Base-by-base conservation (phyloP, 352 stramenopile genomes). In the Phytophthora sp. region DNA sequence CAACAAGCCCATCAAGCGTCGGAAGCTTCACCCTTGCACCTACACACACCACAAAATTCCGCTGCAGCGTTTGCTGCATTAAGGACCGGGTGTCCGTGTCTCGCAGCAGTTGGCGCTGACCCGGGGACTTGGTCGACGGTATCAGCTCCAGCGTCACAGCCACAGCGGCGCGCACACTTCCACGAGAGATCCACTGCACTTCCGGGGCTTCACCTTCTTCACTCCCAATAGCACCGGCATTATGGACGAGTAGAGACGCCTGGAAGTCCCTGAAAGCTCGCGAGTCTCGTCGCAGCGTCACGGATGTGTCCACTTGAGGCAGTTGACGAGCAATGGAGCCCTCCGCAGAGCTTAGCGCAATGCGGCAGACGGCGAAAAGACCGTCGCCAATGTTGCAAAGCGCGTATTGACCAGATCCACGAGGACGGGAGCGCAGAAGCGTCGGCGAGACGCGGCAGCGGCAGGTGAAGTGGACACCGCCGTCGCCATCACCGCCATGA, bases 1-100 rank as follows among this genome's bases (percentile, higher is more conserved):
- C 38, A 10, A 65, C 61, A 15, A 79, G 64, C n/a, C 51, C 54
- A 12, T 54, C 55, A 7, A 67, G 59, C 5, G 66, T 62, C 7
- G 77, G 79, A 7, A 92, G 60, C 9, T 54, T 64, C 17, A 88
- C 79, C 21, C 54, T 56, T 1, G 83, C 77, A 15, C 42, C 62
- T 28, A 53, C 46, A 48, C 73, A 83, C 3, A 91, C 20, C 2
- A 82, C 44, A 28, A 87, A 53, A 12, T 84, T 73, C 3, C 75
- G 77, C 49, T 89, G 83, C 15, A 91, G 21, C 15, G 77, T 84
- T 38, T 89, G 79, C 3, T 78, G 62, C 11, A 91, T 48, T n/a
- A 86, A 62, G 15, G 85, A 77, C 0, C 72, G 70, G 54, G 73
- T 84, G 38, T 75, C 62, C 9, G 27, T 24, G 55, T 79, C 62